phyloP scores from a whole-genome alignment of 805 yeast species.

The Hanseniaspora valbyensis region DNA sequence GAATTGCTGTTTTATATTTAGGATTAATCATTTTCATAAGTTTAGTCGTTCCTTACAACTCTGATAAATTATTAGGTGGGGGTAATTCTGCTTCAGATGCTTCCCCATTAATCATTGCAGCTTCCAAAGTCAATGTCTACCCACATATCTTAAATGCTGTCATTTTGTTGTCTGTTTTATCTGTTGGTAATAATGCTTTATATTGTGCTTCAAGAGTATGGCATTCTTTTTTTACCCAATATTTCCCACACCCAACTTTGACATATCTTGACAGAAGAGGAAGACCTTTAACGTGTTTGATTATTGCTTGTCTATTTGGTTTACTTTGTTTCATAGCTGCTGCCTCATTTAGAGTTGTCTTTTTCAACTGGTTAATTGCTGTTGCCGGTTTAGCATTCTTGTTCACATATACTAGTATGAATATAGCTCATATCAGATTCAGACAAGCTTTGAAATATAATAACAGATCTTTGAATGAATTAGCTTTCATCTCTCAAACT shows the following conservation, averaged over 20 bases:
- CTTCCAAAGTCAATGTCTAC: constrained; percentile 44
- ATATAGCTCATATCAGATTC: constrained; percentile 46
- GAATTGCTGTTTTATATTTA: constrained; percentile 44
- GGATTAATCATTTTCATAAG: constrained; percentile 45
- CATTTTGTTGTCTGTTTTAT: constrained; percentile 63
- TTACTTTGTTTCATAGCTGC: constrained; percentile 58
- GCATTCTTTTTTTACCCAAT: constrained; percentile 28
- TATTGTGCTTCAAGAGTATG: constrained; percentile 68
- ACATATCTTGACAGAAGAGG: constrained; percentile 49
- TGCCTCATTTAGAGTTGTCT: constrained; percentile 44
- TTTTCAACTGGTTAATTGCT: constrained; percentile 55
- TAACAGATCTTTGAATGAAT: constrained; percentile 39
- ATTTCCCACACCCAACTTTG: constrained; percentile 35
- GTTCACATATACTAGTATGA: constrained; percentile 53
- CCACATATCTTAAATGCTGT: constrained; percentile 72
- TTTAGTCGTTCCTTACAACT: constrained; percentile 45
- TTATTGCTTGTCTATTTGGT: constrained; percentile 43
- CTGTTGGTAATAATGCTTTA: constrained; percentile 72
- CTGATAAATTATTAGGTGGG: constrained; percentile 32
- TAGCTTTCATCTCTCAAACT: constrained; percentile 42
- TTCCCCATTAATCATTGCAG: constrained; percentile 62
- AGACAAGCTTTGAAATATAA: constrained; percentile 47
- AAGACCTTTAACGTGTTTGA: constrained; percentile 48
- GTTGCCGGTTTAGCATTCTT: constrained; percentile 51
- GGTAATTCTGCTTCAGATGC: constrained; percentile 38